Base-by-base conservation (phyloP, 2,329 filamentous ascomycete genomes). In the Ophiosphaerella korrae region DNA sequence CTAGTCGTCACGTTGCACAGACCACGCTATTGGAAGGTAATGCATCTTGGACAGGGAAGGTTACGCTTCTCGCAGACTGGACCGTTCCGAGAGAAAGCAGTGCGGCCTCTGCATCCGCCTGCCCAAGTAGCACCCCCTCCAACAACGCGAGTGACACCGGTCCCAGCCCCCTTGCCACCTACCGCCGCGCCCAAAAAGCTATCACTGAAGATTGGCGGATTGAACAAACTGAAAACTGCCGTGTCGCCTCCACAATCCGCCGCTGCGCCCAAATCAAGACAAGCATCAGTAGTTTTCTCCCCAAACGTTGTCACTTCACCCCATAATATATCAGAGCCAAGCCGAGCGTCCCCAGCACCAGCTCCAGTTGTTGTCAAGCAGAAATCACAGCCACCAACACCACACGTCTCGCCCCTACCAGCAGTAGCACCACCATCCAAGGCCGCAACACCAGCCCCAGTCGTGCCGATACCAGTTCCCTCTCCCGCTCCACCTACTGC, bases 1-100 rank as follows among this genome's bases (percentile, higher is more conserved):
- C 74, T 80, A 24, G 70, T 75, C 16, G 74, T 85, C n/a, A 72
- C 62, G 8, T 61, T 87, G 44, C 78, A 76, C 52, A 79, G 81
- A 49, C 85, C 84, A 23, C 78, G 77, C 11, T 85, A 83, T 63
- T 87, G 82, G 81, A 77, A 73, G 48, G 78, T 78, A 26, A 70
- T 80, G 58, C 74, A 84, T 57, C 53, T 80, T 18, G 84, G 84
- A 46, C 78, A 80, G 60, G 82, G 55, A 40, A 39, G 55, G 26
- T 13, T 75, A 33, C 63, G 59, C 14, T 75, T 75, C 49, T 66
- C 51, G 40, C 62, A 63, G 31, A 66, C 58, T 13, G 54, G 66
- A 0, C 63, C 52, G 41, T 51, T 57, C 37, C 62, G 70, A 9
- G 58, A 55, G 0, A 59, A 57, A 35, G 47, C 57, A n/a, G 44